These are phyloP conservation scores for Paspalum vaginatum DNA, from an alignment of 176 grass and related monocot species.

Conservation along the genomic window DNA sequence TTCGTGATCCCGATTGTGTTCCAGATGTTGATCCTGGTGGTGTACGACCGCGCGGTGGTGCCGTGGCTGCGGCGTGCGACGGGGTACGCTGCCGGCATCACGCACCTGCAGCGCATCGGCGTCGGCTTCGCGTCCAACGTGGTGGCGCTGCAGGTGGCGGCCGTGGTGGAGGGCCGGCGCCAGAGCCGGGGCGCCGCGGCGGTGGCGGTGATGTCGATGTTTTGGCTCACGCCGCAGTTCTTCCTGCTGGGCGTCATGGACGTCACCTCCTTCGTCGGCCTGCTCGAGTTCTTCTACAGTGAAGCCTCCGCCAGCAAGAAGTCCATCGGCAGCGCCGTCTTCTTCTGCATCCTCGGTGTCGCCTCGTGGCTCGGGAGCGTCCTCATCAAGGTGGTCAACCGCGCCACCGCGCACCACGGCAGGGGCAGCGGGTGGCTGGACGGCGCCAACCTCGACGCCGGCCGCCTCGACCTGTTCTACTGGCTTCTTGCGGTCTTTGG, in stretches of 20 bases:
- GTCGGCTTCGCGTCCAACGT: conserved; percentile 46
- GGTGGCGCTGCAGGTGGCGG: conserved; percentile 47
- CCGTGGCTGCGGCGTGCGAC: conserved; percentile 53
- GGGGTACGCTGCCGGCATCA: conserved; percentile 50
- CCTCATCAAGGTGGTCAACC: conserved; percentile 60
- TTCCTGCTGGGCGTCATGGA: conserved; percentile 74
- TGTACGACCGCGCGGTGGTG: conserved; percentile 54
- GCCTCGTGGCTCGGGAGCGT: conserved; percentile 61
- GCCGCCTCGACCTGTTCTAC: conserved; percentile 72
- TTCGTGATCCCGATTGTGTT: conserved; percentile 60
- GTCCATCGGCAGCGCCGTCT: conserved; percentile 64
- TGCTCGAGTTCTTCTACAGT: conserved; percentile 85
- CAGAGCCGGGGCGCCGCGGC: background rate
- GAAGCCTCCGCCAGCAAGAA: conserved; percentile 68
- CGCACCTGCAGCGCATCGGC: conserved; percentile 62
- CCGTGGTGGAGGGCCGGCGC: conserved; percentile 52
- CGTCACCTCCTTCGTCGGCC: conserved; percentile 70
- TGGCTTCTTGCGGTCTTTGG: conserved; percentile 59
- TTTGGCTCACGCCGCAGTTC: conserved; percentile 79
- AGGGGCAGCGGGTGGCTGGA: conserved; percentile 49
- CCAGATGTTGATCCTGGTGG: conserved; percentile 56
- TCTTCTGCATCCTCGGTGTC: conserved; percentile 62
- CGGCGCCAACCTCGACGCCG: conserved; percentile 41
- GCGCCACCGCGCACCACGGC: conserved; percentile 3
- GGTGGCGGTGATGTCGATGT: conserved; percentile 45